phyloP scores from a whole-genome alignment of 1,284 basidiomycete species.

The Pisolithus thermaeus region DNA sequence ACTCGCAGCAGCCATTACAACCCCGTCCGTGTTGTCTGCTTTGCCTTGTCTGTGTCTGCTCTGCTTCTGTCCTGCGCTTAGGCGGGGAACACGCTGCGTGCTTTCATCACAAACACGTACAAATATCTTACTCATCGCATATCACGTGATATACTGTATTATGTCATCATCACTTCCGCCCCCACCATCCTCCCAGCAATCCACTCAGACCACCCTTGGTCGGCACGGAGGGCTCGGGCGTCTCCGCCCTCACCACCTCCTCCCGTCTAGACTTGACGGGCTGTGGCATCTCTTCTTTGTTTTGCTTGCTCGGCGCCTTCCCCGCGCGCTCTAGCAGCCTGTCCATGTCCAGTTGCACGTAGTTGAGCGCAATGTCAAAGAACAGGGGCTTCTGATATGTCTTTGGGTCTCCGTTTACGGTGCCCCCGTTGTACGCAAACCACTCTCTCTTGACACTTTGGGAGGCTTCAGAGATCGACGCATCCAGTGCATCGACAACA shows the following conservation, averaged over 20 bases:
- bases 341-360: conserved; percentile 81
- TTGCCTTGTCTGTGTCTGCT: too few relatives aligned
- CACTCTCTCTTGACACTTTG: conserved; percentile 68
- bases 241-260: conserved; percentile 28
- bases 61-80: too few relatives aligned
- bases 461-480: conserved; percentile 43
- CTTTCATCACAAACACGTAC: too few relatives aligned
- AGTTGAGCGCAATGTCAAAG: conserved; percentile 94
- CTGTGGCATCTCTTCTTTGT: conserved; percentile 19
- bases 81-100: too few relatives aligned
- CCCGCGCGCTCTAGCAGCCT: conserved; percentile 67
- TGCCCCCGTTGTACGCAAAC: conserved; percentile 72
- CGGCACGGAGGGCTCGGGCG: conserved; percentile 34
- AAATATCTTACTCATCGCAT: too few relatives aligned
- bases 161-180: conserved; percentile 28
- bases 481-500: conserved; percentile 49
- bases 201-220: conserved; percentile 35
- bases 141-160: not conserved
- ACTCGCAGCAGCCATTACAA: conserved; percentile 9
- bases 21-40: too few relatives aligned
- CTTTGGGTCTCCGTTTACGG: conserved; percentile 37
- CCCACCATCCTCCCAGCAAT: conserved; percentile 54
- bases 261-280: conserved; percentile 24
- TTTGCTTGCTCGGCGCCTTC: conserved; percentile 32
- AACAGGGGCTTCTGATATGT: conserved; percentile 78